Evolutionary conservation across 148 eudicot genomes (phyloP).

Genomic region (Rhododendron mucronatum): DNA sequence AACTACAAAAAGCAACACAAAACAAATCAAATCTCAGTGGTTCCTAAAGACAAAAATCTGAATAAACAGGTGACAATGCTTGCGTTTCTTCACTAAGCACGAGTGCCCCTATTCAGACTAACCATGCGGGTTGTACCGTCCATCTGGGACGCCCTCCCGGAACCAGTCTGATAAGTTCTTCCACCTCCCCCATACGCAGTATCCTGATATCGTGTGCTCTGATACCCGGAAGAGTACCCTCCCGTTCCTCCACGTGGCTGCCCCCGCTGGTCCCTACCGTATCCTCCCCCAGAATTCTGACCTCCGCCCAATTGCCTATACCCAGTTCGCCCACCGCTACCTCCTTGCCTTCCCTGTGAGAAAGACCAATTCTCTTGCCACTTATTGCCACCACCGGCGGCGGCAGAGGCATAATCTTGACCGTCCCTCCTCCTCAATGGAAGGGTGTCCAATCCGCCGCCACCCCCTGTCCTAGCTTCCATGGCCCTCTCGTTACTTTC

Average conservation of each 20-base stretch:
- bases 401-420: conserved; percentile 58
- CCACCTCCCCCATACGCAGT: conserved; percentile 26
- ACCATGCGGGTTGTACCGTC: conserved; percentile 69
- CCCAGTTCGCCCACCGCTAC: conserved; percentile 37
- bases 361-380: conserved; percentile 56
- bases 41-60: background rate
- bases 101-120: conserved; percentile 53
- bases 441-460: conserved; percentile 47
- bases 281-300: conserved; percentile 30
- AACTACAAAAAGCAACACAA: background rate
- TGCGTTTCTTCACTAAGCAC: conserved; percentile 17
- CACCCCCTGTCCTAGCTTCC: conserved; percentile 71
- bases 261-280: conserved; percentile 42
- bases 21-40: background rate
- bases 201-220: conserved; percentile 26
- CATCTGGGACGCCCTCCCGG: conserved; percentile 46
- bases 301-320: conserved; percentile 36
- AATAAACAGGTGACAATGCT: background rate
- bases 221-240: conserved; percentile 24
- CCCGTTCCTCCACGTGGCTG: conserved; percentile 29
- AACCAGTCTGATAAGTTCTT: conserved; percentile 24
- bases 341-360: conserved; percentile 51
- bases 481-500: conserved; percentile 80
- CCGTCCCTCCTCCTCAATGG: conserved; percentile 66
- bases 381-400: conserved; percentile 39